phyloP scores from a whole-genome alignment of 2,329 filamentous ascomycete species.

The Canariomyces notabilis region DNA sequence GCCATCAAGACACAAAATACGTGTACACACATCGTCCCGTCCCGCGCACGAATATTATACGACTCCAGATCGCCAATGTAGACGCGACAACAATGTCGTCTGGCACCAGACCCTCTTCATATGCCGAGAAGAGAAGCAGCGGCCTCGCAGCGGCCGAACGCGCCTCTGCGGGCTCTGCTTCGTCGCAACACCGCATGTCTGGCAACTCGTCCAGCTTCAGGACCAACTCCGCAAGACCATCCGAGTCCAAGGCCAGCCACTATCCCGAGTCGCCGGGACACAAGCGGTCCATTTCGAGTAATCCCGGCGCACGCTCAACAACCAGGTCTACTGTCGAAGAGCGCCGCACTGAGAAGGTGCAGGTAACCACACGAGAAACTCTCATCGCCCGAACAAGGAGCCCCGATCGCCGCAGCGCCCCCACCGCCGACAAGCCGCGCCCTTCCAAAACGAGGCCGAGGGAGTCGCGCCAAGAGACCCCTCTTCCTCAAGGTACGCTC shows the following conservation, averaged over 20 bases:
- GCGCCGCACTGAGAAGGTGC: conserved; percentile 49
- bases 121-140: conserved; percentile 25
- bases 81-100: conserved; percentile 26
- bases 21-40: no score
- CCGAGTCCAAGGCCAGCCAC: conserved; percentile 27
- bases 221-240: conserved; percentile 1
- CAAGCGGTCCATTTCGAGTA: conserved; percentile 54
- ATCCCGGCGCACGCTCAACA: conserved; percentile 41
- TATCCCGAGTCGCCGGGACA: conserved; percentile 35
- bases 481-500: conserved; percentile 42
- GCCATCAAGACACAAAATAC: neutral
- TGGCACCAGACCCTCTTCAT: conserved; percentile 24
- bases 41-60: no score
- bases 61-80: conserved; percentile 22
- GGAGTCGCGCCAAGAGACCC: conserved; percentile 42
- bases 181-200: conserved; percentile 22
- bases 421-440: conserved; percentile 38
- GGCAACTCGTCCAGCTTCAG: conserved; percentile 12
- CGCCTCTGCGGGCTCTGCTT: conserved; percentile 12
- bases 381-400: conserved; percentile 56
- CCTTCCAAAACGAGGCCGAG: conserved; percentile 41
- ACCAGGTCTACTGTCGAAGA: conserved; percentile 45
- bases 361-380: conserved; percentile 59
- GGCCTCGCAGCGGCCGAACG: conserved; percentile 18
- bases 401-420: conserved; percentile 43